Evolutionary conservation across 345 rosid species (phyloP), one percentile per base, ranked within the genome.

Genomic region (Camelina sativa): DNA sequence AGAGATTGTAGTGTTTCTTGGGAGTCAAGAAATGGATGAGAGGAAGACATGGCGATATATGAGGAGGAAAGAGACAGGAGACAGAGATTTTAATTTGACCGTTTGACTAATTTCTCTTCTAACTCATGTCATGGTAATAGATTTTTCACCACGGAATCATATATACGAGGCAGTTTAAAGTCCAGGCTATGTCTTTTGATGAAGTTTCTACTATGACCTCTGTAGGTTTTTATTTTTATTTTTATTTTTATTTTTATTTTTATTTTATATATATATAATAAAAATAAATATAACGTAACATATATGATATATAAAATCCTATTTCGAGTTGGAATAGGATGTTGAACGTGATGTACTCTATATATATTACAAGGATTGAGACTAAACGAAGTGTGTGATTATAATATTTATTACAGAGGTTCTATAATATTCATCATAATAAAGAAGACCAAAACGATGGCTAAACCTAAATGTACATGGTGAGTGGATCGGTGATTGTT

Each of bases 11-110:
- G 61, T 67, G 40, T 59, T 69, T 72, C 72, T 77, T 77, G 44
- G 17, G 76, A 78, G 72, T 75, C 79, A 82, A 83, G 88, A 85
- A 83, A 85, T 69, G 93, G 93, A 83, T 76, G 86, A 79, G 96
- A 82, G 91, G 80, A 77, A 76, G 83, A 81, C 59, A 60, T 62
- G 93, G 83, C 84, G 86, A 73, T 65, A 69, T 76, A 17, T 17
- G 72, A 50, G 86, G 86, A 35, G 4, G 56, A 20, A 51, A 60
- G 65, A 77, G 67, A 44, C 25, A 32, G 1, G 2, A 60, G 30
- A 62, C 55, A 28, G 0, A 50, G 71, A 65, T 34, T 50, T 61
- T 71, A 9, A 17, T 72, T 72, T 51, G 62, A 74, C 43, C 72
- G 8, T 65, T 74, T 16, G 72, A 74, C 72, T 66, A n/a, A n/a